A percentile compares a stretch with the other conserved stretches of the same genome.
Conservation (phyloP, 306 rosid genomes). For the Notholithocarpus densiflorus region DNA sequence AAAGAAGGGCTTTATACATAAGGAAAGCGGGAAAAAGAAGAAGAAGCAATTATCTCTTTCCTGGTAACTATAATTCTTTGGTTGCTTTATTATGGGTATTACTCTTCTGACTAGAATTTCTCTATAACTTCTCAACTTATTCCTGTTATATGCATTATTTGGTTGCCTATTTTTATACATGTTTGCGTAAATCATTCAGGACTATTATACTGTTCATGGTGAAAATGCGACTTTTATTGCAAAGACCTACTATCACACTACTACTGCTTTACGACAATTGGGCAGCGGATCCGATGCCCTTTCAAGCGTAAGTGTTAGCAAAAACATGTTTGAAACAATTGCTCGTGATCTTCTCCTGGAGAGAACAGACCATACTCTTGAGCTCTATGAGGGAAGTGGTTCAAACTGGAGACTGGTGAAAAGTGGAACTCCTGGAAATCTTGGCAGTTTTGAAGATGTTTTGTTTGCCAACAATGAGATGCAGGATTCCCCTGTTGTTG, state of each 20-base stretch:
- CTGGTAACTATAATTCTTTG: neutral
- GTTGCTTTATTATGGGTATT: conserved; percentile 13
- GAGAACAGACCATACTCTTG: conserved; percentile 87
- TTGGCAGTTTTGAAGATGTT: conserved; percentile 83
- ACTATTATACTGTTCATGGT: conserved; percentile 90
- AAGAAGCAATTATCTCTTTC: neutral
- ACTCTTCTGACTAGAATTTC: conserved; percentile 8
- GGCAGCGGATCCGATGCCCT: conserved; percentile 67
- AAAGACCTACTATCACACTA: conserved; percentile 83
- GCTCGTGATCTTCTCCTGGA: conserved; percentile 83
- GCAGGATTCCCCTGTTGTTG: conserved; percentile 92
- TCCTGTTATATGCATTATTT: conserved; percentile 15
- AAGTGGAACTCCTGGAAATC: conserved; percentile 96
- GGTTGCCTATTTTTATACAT: conserved; percentile 1
- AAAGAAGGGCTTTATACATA: no score
- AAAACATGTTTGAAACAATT: conserved; percentile 84
- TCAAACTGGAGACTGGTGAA: conserved; percentile 80
- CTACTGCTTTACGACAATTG: conserved; percentile 80
- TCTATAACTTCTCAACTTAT: neutral
- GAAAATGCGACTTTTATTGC: conserved; percentile 91
- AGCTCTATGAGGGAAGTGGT: conserved; percentile 93
- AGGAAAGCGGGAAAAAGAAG: no score
- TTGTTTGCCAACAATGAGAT: conserved; percentile 93
- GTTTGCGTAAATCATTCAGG: conserved; percentile 45
- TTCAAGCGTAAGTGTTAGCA: conserved; percentile 79